Base-by-base conservation (phyloP, 202 grass and related monocot species). In the Zizania palustris region DNA sequence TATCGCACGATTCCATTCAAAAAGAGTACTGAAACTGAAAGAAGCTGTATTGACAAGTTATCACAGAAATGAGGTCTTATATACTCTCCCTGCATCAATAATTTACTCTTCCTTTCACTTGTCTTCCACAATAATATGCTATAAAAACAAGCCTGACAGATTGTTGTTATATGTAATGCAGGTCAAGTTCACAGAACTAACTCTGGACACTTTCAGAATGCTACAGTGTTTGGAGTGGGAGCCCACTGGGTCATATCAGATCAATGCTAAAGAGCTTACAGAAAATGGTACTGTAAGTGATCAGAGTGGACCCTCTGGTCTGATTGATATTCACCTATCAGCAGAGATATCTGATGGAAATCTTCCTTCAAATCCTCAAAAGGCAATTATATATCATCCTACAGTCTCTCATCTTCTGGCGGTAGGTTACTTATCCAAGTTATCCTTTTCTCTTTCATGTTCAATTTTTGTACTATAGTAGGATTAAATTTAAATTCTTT, bases 161-260 rank as follows among this genome's bases (percentile, higher is more conserved):
- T 54, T 60, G 61, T n/a, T 46, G n/a, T 46, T 33, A 10, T 79
- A 19, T 74, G 50, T 33, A 76, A 69, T 0, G 55, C 87, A 99
- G 96, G 86, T 96, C 79, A 99, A 99, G 82, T 92, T 93, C 65
- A 92, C 96, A 83, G 96, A 99, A 67, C 81, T 96, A 63, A 99
- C 89, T 74, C 70, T 99, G 59, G 96, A 99, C 82, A 87, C 87
- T 79, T 99, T 89, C 68, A 86, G 96, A 84, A 96, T 99, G 92
- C 75, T 95, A 63, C 96, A 93, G 69, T 99, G 87, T 69, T 83
- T 99, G 54, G 96, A 99, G 83, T 99, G 90, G 88, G 96, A 99
- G 58, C 96, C 92, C 11, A 95, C 87, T 55, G 89, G 89, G 34
- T 96, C 96, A 72, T 92, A 93, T 74, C 89, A 89, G 43, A 87